A percentile compares a stretch with the other conserved stretches of the same genome.
These are phyloP conservation scores for Hibiscus trionum DNA, from an alignment of 345 rosid genomes.

Conservation along the genomic window DNA sequence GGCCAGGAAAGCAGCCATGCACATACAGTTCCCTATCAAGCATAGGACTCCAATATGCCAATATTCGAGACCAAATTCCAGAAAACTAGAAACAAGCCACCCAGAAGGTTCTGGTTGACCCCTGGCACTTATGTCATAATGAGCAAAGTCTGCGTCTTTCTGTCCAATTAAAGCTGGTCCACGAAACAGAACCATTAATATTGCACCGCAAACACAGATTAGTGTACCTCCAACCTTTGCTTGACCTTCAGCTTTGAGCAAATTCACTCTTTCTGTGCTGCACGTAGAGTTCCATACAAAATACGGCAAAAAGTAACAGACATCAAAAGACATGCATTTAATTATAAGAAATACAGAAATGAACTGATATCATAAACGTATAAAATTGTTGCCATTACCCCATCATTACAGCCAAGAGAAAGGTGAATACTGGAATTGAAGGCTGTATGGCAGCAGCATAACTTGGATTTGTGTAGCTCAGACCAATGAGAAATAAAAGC, in stretches of 20 bases:
- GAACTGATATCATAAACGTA: neutral
- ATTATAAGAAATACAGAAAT: neutral
- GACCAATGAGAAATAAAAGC: slow-evolving; percentile 89
- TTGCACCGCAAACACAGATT: slow-evolving; percentile 76
- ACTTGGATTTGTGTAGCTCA: slow-evolving; percentile 92
- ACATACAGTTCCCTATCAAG: slow-evolving; percentile 89
- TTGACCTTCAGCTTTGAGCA: slow-evolving; percentile 83
- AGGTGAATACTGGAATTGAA: slow-evolving; percentile 93
- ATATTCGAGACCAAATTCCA: slow-evolving; percentile 53
- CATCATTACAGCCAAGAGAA: slow-evolving; percentile 83
- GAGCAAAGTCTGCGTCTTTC: slow-evolving; percentile 41
- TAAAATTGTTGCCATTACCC: slow-evolving; percentile 50
- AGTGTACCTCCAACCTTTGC: slow-evolving; percentile 80
- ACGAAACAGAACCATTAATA: slow-evolving; percentile 76
- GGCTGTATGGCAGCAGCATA: slow-evolving; percentile 99
- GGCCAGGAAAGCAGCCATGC: slow-evolving; percentile 93
- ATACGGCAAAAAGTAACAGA: slow-evolving; percentile 14
- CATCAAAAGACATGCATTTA: slow-evolving; percentile 16
- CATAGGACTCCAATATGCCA: slow-evolving; percentile 95
- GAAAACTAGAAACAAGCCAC: slow-evolving; percentile 60
- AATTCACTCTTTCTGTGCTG: slow-evolving; percentile 93
- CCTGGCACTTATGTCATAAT: slow-evolving; percentile 61
- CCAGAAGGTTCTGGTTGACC: slow-evolving; percentile 92
- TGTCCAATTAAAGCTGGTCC: slow-evolving; percentile 82
- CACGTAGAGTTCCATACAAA: slow-evolving; percentile 27